Conservation (phyloP, 352 stramenopile genomes). For the Phytophthora ramorum region DNA sequence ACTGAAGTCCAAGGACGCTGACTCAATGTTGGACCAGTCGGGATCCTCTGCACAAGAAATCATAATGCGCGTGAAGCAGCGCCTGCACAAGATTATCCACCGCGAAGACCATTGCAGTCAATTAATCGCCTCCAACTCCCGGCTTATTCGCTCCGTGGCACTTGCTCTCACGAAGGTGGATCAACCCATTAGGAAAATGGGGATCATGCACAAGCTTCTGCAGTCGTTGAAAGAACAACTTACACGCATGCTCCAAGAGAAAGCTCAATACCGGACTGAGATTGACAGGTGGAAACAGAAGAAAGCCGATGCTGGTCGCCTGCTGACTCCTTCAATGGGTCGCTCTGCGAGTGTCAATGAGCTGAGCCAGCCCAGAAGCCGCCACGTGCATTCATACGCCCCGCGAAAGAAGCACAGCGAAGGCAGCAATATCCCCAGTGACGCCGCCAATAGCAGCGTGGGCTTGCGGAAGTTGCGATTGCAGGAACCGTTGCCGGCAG, state of each 20-base stretch:
- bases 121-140: constrained; percentile 80
- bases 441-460: constrained; percentile 46
- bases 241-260: constrained; percentile 81
- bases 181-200: constrained; percentile 96
- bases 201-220: constrained; percentile 91
- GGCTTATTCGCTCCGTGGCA: constrained; percentile 82
- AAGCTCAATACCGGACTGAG: constrained; percentile 66
- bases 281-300: constrained; percentile 56
- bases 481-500: constrained; percentile 47
- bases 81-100: constrained; percentile 88
- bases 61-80: constrained; percentile 91
- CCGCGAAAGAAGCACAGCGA: constrained; percentile 46
- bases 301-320: constrained; percentile 39
- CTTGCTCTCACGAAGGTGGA: constrained; percentile 80
- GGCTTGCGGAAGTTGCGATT: constrained; percentile 29
- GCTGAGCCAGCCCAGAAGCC: constrained; percentile 46
- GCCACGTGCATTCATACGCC: constrained; percentile 68
- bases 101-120: constrained; percentile 81
- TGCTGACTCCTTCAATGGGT: constrained; percentile 53
- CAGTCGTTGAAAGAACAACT: constrained; percentile 94
- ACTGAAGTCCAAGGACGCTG: constrained; percentile 88
- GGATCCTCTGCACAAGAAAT: constrained; percentile 95
- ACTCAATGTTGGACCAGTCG: constrained; percentile 99
- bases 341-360: constrained; percentile 75
- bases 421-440: constrained; percentile 42